These are phyloP conservation scores for Sarocladium oryzae DNA, from an alignment of 2,329 filamentous ascomycete genomes.

Conservation along the genomic window DNA sequence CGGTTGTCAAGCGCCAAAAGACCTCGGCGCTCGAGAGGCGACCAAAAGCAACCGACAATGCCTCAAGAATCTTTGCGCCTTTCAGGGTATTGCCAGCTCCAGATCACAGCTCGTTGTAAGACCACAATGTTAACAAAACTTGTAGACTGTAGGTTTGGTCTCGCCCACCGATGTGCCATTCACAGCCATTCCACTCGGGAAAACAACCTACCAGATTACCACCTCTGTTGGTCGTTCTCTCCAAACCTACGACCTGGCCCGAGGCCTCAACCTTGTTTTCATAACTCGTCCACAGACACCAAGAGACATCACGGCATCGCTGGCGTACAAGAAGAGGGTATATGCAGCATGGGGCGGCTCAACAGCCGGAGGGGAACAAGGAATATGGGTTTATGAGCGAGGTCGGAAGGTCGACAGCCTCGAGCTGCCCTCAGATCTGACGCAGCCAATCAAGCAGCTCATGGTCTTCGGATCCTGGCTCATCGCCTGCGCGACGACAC, in stretches of 20 bases:
- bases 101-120: too few relatives aligned
- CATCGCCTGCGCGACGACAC: constrained; percentile 66
- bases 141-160: constrained; percentile 91
- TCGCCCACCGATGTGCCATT: constrained; percentile 89
- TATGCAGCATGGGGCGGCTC: constrained; percentile 82
- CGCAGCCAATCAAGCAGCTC: constrained; percentile 69
- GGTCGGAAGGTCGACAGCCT: constrained; percentile 79
- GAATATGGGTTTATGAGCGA: constrained; percentile 87
- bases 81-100: constrained; percentile 68
- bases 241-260: constrained; percentile 91
- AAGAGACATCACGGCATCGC: constrained; percentile 75
- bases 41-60: constrained; percentile 34
- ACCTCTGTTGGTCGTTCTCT: constrained; percentile 86
- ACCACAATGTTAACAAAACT: too few relatives aligned
- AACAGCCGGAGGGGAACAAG: constrained; percentile 46
- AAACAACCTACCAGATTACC: constrained; percentile 94
- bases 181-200: constrained; percentile 79
- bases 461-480: constrained; percentile 89
- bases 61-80: constrained; percentile 84
- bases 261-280: constrained; percentile 87
- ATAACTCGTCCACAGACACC: constrained; percentile 88
- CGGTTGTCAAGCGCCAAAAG: constrained; percentile 72
- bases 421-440: constrained; percentile 55
- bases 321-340: constrained; percentile 79
- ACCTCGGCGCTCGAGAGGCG: constrained; percentile 35